Base-by-base conservation (phyloP, 2,329 filamentous ascomycete genomes). In the Phialemoniopsis sp. region DNA sequence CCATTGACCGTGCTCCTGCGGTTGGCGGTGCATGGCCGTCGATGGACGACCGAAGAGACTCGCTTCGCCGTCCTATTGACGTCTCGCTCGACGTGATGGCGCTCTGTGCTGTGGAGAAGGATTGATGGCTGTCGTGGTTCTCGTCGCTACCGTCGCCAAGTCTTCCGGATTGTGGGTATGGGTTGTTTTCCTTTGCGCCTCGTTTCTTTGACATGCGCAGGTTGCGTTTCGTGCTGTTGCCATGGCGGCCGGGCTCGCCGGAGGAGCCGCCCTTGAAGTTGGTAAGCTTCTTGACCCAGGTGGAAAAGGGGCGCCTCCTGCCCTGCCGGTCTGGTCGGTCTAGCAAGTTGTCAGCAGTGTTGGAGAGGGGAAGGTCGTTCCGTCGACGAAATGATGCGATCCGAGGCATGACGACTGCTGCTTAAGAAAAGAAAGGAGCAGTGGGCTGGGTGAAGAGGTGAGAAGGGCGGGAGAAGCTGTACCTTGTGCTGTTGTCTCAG, bases 261-360 rank as follows among this genome's bases (percentile, higher is more conserved):
- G 82, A 85, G 5, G 82, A 82, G 40, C 69, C 73, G 40, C 57
- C 61, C 63, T 95, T 96, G 65, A 95, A 84, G 60, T 85, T 91
- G 45, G 89, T 83, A 41, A 97, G 78, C 56, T 90, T 90, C 73
- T 90, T 95, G 72, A 98, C 89, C 86, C 91, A 94, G 50, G 83
- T 87, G 34, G 90, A 80, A 59, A 97, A 97, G 17, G 90, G 91
- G 47, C 87, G 82, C 52, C 89, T 84, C 49, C 89, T 85, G 52
- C 77, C 78, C 56, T 65, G 50, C 49, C 75, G 67, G 49, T 69
- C 68, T 50, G 82, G 73, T 50, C 81, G 78, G 61, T 89, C 85
- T 89, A 64, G 51, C 46, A 64, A 58, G 21, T 36, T 39, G 53
- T 68, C 53, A 68, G 64, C 41, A 13, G 30, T 34, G 21, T 26